Evolutionary conservation across 1,284 basidiomycete genomes (phyloP).

Genomic region (Malassezia obtusa): DNA sequence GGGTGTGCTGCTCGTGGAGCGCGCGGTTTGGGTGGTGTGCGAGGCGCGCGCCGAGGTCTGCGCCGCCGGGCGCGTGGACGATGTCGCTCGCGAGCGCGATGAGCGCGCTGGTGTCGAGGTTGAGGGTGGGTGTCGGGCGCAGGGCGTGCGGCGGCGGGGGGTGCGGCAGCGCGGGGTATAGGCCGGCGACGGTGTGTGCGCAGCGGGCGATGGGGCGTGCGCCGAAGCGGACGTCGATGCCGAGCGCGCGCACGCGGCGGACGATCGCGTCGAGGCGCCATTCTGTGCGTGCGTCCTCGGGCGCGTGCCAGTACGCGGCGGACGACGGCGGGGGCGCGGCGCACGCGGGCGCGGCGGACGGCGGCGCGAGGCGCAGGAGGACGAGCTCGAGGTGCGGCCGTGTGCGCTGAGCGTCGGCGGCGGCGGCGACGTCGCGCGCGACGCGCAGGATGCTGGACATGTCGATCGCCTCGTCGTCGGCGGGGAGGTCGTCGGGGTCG

Average conservation of each 20-base stretch:
- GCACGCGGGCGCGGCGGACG: background rate
- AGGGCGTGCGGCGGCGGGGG: conserved; percentile 15
- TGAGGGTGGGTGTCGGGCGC: conserved; percentile 22
- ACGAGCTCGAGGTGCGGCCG: background rate
- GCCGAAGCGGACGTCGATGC: conserved; percentile 20
- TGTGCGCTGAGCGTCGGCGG: background rate
- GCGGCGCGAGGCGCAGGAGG: background rate
- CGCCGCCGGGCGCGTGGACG: conserved; percentile 18
- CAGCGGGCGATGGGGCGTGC: background rate
- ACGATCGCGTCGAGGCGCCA: conserved; percentile 23
- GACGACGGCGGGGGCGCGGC: background rate
- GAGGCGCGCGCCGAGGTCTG: background rate
- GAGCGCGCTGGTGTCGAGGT: conserved; percentile 37
- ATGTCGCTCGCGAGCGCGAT: conserved; percentile 34
- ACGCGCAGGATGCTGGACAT: background rate
- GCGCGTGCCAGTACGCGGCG: conserved; percentile 1
- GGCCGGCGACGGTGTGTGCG: background rate
- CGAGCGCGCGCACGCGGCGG: conserved; percentile 4
- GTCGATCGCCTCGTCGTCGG: background rate
- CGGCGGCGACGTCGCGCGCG: background rate
- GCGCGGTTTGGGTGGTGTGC: conserved; percentile 8
- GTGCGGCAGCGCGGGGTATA: conserved; percentile 17
- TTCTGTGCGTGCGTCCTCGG: conserved; percentile 23
- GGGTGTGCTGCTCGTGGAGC: background rate
- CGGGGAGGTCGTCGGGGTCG: background rate